phyloP scores from a whole-genome alignment of 2,329 filamentous ascomycete genomes.

The Xylariaceae sp. region DNA sequence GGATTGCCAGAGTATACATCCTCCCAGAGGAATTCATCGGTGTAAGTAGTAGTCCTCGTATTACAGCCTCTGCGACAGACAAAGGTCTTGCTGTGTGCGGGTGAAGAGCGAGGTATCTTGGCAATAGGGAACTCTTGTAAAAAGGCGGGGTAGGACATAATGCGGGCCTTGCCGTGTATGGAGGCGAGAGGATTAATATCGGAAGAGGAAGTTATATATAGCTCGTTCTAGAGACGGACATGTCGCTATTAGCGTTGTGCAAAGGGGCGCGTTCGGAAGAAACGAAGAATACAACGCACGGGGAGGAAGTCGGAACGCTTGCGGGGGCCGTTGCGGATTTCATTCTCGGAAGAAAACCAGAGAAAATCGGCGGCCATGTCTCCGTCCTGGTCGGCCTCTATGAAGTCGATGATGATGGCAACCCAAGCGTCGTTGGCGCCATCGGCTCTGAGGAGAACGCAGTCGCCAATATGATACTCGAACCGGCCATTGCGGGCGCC shows the following conservation, averaged over 20 bases:
- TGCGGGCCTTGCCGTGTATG: slow-evolving; percentile 85
- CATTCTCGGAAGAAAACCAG: slow-evolving; percentile 94
- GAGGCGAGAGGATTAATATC: slow-evolving; percentile 86
- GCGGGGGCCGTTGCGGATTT: slow-evolving; percentile 82
- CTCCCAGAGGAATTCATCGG: slow-evolving; percentile 91
- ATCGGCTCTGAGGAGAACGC: slow-evolving; percentile 85
- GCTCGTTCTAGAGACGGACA: slow-evolving; percentile 68
- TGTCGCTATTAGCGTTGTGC: slow-evolving; percentile 14
- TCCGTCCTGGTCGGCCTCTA: slow-evolving; percentile 73
- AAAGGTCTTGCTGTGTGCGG: slow-evolving; percentile 84
- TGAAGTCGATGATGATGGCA: slow-evolving; percentile 83
- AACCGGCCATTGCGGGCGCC: slow-evolving; percentile 85
- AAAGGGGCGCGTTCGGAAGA: slow-evolving; percentile 14
- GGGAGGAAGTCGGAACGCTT: slow-evolving; percentile 80
- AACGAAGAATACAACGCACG: slow-evolving; percentile 50
- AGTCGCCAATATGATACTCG: slow-evolving; percentile 80
- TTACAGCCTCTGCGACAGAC: slow-evolving; percentile 90
- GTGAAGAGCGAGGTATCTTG: slow-evolving; percentile 72
- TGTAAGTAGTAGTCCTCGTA: slow-evolving; percentile 86
- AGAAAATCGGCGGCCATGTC: slow-evolving; percentile 87
- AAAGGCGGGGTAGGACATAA: slow-evolving; percentile 77
- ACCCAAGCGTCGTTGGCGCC: slow-evolving; percentile 90
- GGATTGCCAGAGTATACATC: slow-evolving; percentile 73
- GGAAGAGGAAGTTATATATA: slow-evolving; percentile 87
- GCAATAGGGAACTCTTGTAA: slow-evolving; percentile 73